Percentiles rank a stretch among this genome's conserved stretches.
Evolutionary conservation across 768 basidiomycete species (phyloP).

Genomic region (Leccinum broughii): DNA sequence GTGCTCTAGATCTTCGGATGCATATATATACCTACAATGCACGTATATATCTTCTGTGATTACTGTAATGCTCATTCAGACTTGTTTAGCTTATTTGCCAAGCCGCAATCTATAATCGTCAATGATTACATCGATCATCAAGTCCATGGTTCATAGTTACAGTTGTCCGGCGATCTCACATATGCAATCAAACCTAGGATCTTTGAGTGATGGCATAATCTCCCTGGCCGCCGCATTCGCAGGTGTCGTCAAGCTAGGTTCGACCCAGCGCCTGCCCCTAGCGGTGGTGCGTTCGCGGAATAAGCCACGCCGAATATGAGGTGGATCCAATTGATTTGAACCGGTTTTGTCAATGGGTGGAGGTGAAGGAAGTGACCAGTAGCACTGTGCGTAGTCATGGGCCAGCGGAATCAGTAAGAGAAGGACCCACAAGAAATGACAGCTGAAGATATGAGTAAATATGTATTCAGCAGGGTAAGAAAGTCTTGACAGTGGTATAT

Average conservation of each 20-base stretch:
- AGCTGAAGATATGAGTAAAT: no score
- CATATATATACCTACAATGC: no score
- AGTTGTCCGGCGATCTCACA: not conserved
- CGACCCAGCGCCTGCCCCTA: constrained; percentile 44
- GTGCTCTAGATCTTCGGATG: no score
- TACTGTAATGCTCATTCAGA: no score
- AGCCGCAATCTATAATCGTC: not conserved
- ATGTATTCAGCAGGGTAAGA: no score
- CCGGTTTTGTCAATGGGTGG: constrained; percentile 58
- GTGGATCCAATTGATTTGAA: constrained; percentile 55
- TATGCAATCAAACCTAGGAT: constrained; percentile 20
- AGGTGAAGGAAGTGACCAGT: constrained; percentile 48
- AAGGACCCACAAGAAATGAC: no score
- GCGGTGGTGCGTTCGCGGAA: constrained; percentile 41
- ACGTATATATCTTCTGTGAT: no score
- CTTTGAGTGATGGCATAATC: constrained; percentile 66
- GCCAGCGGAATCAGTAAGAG: constrained; percentile 50
- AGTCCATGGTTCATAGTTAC: not conserved
- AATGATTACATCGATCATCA: not conserved
- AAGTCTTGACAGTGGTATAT: no score
- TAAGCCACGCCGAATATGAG: constrained; percentile 52
- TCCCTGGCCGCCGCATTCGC: constrained; percentile 50
- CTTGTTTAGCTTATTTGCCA: no score
- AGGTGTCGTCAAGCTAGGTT: constrained; percentile 42
- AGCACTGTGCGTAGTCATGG: constrained; percentile 49